These are phyloP conservation scores for Bipolaris bicolor DNA, from an alignment of 2,329 filamentous ascomycete species.

Conservation along the genomic window DNA sequence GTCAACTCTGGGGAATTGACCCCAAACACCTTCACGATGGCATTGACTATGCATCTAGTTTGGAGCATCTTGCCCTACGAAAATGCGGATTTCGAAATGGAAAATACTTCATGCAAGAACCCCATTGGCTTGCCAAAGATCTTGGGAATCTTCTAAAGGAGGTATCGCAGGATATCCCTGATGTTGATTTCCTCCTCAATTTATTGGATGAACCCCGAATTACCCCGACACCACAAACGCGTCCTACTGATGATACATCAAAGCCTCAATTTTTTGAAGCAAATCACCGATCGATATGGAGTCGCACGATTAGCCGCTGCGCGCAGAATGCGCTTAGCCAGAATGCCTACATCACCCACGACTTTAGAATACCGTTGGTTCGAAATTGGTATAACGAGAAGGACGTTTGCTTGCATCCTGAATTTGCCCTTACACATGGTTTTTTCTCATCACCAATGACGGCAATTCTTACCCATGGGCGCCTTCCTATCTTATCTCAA, in stretches of 20 bases:
- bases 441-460: slow-evolving; percentile 54
- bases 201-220: slow-evolving; percentile 17
- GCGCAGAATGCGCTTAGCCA: not conserved
- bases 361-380: slow-evolving; percentile 12
- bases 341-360: not conserved
- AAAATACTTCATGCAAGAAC: slow-evolving; percentile 6
- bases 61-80: slow-evolving; percentile 10
- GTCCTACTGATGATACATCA: slow-evolving; percentile 3
- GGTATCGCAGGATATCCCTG: slow-evolving; percentile 8
- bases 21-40: slow-evolving; percentile 3
- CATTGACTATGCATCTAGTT: slow-evolving; percentile 4
- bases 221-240: slow-evolving; percentile 7
- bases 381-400: slow-evolving; percentile 3
- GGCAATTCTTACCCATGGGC: slow-evolving; percentile 49
- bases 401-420: slow-evolving; percentile 25
- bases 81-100: slow-evolving; percentile 11
- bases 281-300: slow-evolving; percentile 5
- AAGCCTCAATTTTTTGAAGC: slow-evolving; percentile 5
- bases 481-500: slow-evolving; percentile 57
- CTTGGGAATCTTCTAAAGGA: slow-evolving; percentile 5
- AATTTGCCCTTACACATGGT: slow-evolving; percentile 55
- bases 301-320: no score
- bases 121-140: slow-evolving; percentile 9
- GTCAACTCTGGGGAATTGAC: slow-evolving; percentile 50
- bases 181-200: slow-evolving; percentile 17